Conservation (phyloP, 805 yeast species). For the Lipomyces mesembrius region DNA sequence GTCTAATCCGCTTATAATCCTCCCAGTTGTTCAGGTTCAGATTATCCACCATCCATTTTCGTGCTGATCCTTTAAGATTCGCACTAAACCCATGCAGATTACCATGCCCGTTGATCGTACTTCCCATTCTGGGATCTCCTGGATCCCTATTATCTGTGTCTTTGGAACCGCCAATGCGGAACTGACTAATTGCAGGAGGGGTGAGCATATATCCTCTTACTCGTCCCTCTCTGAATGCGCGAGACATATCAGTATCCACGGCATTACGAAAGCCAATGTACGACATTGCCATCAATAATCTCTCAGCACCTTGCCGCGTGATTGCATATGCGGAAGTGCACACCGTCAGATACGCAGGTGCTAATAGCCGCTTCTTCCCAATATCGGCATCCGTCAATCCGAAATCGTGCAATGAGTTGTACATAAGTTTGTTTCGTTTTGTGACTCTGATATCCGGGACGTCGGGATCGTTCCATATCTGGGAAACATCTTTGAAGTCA, state of each 20-base stretch:
- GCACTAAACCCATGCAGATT: not conserved
- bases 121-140: not conserved
- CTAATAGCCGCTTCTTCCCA: constrained; percentile 16
- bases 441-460: constrained; percentile 10
- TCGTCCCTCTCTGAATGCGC: constrained; percentile 11
- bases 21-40: not conserved
- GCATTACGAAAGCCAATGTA: constrained; percentile 13
- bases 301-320: constrained; percentile 30
- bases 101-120: not conserved
- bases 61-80: not conserved
- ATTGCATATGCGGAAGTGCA: constrained; percentile 30
- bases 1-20: too few species aligned
- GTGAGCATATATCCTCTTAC: constrained; percentile 18
- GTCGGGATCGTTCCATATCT: constrained; percentile 17
- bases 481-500: constrained; percentile 13
- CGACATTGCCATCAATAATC: constrained; percentile 21
- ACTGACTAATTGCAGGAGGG: constrained; percentile 23
- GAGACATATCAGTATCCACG: constrained; percentile 7
- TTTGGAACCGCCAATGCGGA: constrained; percentile 23
- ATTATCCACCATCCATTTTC: not conserved
- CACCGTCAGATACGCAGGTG: constrained; percentile 22
- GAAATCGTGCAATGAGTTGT: constrained; percentile 1
- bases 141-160: constrained; percentile 21
- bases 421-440: not conserved
- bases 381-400: constrained; percentile 14